Evolutionary conservation across 306 rosid genomes (phyloP).

Genomic region (Abrus precatorius): DNA sequence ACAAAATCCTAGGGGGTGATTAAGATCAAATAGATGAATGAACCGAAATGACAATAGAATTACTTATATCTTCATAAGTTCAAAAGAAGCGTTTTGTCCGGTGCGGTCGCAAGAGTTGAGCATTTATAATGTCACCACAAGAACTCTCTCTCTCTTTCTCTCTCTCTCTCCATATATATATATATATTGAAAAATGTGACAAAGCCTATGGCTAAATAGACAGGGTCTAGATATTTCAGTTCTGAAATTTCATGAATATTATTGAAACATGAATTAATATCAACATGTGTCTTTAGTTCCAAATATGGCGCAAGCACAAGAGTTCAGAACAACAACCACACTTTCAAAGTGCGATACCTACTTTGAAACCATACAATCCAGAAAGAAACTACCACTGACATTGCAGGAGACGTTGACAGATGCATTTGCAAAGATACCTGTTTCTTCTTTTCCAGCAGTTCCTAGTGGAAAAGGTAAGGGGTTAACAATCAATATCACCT

Average conservation of each 20-base stretch:
- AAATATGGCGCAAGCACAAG: conserved; percentile 68
- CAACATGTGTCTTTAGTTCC: conserved; percentile 35
- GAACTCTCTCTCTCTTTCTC: not conserved
- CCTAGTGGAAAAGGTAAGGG: conserved; percentile 81
- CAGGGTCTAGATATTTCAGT: not conserved
- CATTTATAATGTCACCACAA: not conserved
- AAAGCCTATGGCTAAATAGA: not conserved
- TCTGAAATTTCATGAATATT: conserved; percentile 24
- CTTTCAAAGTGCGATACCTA: conserved; percentile 72
- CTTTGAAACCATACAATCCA: conserved; percentile 72
- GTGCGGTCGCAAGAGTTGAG: not conserved
- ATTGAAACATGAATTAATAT: conserved; percentile 28
- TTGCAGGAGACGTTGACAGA: conserved; percentile 76
- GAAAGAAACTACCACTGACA: conserved; percentile 79
- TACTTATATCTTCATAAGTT: not conserved
- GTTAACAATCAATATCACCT: conserved; percentile 15
- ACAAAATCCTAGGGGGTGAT: not conserved
- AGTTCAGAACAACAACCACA: conserved; percentile 37
- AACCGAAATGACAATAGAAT: not conserved
- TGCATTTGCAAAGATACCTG: conserved; percentile 84
- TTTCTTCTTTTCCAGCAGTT: conserved; percentile 82
- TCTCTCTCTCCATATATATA: not conserved
- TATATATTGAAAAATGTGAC: not conserved
- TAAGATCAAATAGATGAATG: conserved; percentile 23
- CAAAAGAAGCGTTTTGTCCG: not conserved